Conservation (phyloP, 192 early-diverging fungal genomes). For the Gorgonomyces haynaldii region DNA sequence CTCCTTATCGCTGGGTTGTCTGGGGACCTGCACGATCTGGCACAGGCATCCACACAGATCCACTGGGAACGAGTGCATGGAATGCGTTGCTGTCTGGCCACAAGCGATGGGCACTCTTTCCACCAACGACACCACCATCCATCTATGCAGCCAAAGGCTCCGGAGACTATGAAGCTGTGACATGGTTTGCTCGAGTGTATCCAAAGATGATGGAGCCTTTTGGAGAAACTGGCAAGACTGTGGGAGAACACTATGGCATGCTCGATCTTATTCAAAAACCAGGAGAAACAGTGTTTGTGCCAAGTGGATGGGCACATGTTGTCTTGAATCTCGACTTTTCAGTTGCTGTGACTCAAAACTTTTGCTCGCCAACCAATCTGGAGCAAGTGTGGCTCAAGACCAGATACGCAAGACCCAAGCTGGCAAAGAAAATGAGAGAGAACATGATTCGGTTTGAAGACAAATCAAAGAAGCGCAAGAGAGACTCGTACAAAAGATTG, state of each 20-base stretch:
- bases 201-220: conserved; percentile 10
- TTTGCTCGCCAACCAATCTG: conserved; percentile 52
- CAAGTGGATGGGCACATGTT: conserved; percentile 68
- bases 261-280: conserved; percentile 57
- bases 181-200: conserved; percentile 59
- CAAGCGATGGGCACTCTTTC: conserved; percentile 71
- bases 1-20: conserved; percentile 70
- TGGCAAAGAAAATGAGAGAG: conserved; percentile 13
- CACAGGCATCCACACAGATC: conserved; percentile 58
- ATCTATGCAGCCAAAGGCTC: conserved; percentile 35
- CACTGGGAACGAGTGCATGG: conserved; percentile 72
- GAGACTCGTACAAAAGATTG: not conserved
- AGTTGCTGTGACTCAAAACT: conserved; percentile 73
- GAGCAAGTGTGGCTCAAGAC: conserved; percentile 59
- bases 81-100: conserved; percentile 59
- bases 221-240: conserved; percentile 19
- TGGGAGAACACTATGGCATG: conserved; percentile 55
- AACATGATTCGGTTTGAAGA: conserved; percentile 4
- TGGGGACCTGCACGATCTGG: conserved; percentile 59
- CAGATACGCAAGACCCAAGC: conserved; percentile 27
- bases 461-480: not conserved
- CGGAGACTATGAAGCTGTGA: conserved; percentile 58
- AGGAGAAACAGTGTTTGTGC: conserved; percentile 72
- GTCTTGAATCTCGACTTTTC: conserved; percentile 72
- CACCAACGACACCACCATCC: conserved; percentile 50